Conservation (phyloP, 306 rosid species). For the Prunus campanulata region DNA sequence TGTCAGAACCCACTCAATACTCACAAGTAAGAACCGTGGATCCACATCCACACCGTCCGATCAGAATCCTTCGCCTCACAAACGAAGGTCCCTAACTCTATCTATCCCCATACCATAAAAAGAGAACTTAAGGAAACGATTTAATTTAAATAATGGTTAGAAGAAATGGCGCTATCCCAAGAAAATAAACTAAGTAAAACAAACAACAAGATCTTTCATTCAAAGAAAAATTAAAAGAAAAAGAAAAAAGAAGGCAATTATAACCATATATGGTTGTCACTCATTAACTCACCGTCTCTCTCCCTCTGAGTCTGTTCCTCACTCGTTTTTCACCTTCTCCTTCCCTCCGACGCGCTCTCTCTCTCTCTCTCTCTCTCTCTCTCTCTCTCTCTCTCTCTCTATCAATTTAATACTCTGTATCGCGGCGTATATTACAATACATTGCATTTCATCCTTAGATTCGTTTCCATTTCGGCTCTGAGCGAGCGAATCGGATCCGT, state of each 20-base stretch:
- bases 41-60: neutral
- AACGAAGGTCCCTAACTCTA: neutral
- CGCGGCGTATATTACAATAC: neutral
- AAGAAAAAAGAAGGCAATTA: neutral
- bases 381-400: neutral
- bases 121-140: neutral
- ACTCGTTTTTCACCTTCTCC: conserved; percentile 19
- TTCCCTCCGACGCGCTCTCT: neutral
- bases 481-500: conserved; percentile 8
- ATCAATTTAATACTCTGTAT: neutral
- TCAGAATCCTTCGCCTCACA: neutral
- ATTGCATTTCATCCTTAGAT: neutral
- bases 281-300: conserved; percentile 12
- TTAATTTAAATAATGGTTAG: neutral
- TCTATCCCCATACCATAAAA: neutral
- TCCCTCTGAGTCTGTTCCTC: neutral
- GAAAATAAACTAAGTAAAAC: neutral
- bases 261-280: neutral
- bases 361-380: neutral
- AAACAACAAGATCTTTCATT: neutral
- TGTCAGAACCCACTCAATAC: neutral
- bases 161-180: neutral
- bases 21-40: neutral
- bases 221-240: neutral
- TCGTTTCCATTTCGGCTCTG: neutral